Conservation (phyloP, 1,284 basidiomycete genomes). For the Cutaneotrichosporon sp. region DNA sequence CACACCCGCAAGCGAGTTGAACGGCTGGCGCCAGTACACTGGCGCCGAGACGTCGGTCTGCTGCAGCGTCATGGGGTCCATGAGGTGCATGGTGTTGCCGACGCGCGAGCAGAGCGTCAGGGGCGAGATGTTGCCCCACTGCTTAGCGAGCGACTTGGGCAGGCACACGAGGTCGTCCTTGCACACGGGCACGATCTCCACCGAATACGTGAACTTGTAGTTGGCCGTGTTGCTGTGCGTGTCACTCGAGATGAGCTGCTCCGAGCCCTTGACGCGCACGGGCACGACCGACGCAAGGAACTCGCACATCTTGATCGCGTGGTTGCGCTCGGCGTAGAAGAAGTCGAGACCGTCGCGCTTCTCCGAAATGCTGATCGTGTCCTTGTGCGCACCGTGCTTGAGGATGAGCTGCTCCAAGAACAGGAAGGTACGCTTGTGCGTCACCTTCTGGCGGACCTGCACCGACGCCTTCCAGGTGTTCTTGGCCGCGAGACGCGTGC, state of each 20-base stretch:
- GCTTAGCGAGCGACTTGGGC: slow-evolving; percentile 75
- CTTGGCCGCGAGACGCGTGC: slow-evolving; percentile 90
- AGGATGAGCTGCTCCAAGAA: slow-evolving; percentile 97
- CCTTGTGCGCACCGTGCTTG: slow-evolving; percentile 95
- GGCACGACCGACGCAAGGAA: slow-evolving; percentile 88
- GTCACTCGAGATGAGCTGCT: slow-evolving; percentile 90
- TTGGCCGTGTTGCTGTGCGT: slow-evolving; percentile 90
- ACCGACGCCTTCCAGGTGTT: slow-evolving; percentile 98
- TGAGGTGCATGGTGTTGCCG: slow-evolving; percentile 85
- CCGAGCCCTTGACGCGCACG: slow-evolving; percentile 81
- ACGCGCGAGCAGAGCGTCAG: slow-evolving; percentile 86
- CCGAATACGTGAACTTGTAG: slow-evolving; percentile 97
- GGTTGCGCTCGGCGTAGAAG: slow-evolving; percentile 87
- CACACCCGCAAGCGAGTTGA: slow-evolving; percentile 77
- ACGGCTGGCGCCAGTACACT: slow-evolving; percentile 90
- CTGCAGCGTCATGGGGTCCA: slow-evolving; percentile 87
- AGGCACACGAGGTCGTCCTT: slow-evolving; percentile 97
- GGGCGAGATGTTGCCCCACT: slow-evolving; percentile 82
- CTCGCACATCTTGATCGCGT: slow-evolving; percentile 97
- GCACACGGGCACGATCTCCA: slow-evolving; percentile 95
- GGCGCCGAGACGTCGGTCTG: slow-evolving; percentile 74
- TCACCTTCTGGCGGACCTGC: slow-evolving; percentile 96
- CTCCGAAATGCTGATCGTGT: slow-evolving; percentile 90
- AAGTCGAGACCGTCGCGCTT: slow-evolving; percentile 95
- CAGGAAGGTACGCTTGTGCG: slow-evolving; percentile 96